Conservation (phyloP, 306 rosid species). For the Quercus agrifolia region DNA sequence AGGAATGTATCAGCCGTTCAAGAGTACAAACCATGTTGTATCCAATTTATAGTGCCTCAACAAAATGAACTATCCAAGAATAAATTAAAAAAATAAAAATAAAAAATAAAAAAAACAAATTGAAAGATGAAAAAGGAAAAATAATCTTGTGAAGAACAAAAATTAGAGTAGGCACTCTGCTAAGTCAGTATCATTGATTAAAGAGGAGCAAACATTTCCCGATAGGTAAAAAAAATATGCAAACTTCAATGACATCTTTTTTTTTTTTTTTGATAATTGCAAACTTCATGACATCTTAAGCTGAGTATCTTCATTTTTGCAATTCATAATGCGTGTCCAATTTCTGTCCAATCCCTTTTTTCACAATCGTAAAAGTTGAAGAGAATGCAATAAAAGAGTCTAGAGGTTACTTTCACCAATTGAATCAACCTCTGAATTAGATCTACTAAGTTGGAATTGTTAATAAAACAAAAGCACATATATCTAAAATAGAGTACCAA, state of each 20-base stretch:
- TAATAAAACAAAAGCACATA: not conserved
- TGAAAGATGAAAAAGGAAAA: not conserved
- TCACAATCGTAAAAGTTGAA: not conserved
- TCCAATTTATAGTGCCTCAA: not conserved
- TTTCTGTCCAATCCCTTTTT: not conserved
- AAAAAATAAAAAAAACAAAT: no score
- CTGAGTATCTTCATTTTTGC: not conserved
- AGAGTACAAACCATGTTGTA: not conserved
- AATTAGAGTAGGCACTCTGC: not conserved
- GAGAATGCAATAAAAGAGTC: not conserved
- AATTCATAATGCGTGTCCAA: not conserved
- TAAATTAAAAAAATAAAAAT: not conserved
- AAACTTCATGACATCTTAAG: not conserved
- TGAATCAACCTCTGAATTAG: not conserved
- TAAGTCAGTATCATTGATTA: not conserved
- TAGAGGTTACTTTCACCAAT: not conserved
- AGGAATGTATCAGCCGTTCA: not conserved
- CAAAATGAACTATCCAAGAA: not conserved
- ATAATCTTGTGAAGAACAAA: not conserved
- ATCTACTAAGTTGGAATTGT: not conserved
- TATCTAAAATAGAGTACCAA: not conserved
- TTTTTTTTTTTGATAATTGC: no score
- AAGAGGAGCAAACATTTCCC: no score
- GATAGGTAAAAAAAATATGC: not conserved
- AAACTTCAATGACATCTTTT: not conserved